Conservation (phyloP, 352 stramenopile species). For the Pilasporangium apinafurcum region DNA sequence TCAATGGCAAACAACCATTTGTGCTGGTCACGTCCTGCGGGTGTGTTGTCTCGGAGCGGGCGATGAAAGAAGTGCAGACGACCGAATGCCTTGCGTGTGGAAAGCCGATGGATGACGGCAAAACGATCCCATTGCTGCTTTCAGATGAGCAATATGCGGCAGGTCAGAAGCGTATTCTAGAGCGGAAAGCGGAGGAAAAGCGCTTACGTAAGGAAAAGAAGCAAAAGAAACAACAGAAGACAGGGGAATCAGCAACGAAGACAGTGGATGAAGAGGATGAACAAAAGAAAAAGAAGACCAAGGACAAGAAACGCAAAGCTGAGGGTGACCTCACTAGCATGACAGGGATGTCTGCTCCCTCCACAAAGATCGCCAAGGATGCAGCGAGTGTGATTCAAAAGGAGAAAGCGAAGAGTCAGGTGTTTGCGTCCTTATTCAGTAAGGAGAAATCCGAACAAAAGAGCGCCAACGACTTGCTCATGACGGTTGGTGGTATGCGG, state of each 20-base stretch:
- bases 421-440: constrained; percentile 81
- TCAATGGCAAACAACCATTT: constrained; percentile 87
- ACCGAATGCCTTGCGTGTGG: constrained; percentile 67
- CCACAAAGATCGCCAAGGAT: constrained; percentile 48
- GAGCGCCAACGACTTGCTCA: constrained; percentile 78
- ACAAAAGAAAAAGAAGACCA: constrained; percentile 16
- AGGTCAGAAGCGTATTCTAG: constrained; percentile 34
- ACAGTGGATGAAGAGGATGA: constrained; percentile 1
- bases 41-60: constrained; percentile 85
- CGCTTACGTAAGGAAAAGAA: constrained; percentile 47
- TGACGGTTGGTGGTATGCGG: constrained; percentile 77
- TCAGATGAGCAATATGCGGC: constrained; percentile 50
- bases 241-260: not conserved
- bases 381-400: constrained; percentile 50
- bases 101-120: constrained; percentile 35
- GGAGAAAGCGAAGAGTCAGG: constrained; percentile 67
- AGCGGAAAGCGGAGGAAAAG: constrained; percentile 43
- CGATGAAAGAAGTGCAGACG: constrained; percentile 76
- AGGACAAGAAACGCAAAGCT: constrained; percentile 31
- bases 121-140: constrained; percentile 56
- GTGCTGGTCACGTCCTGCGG: constrained; percentile 74
- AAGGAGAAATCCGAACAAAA: constrained; percentile 58
- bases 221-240: constrained; percentile 21
- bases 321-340: constrained; percentile 12
- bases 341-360: too few relatives aligned